Evolutionary conservation across 164 flowering plant genomes (phyloP).

Genomic region (Malania oleifera): DNA sequence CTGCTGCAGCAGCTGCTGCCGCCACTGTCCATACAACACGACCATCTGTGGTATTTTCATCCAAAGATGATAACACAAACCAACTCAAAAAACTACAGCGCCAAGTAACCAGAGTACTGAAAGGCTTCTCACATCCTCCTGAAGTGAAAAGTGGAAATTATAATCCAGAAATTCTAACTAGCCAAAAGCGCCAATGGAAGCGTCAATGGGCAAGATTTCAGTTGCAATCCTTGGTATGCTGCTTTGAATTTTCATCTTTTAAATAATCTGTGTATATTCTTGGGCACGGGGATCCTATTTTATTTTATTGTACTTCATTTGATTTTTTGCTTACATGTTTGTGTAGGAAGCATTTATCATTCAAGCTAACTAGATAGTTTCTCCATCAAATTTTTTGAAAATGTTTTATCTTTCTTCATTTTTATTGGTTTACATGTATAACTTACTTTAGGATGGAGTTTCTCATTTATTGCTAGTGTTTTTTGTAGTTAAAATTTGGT

Average conservation of each 20-base stretch:
- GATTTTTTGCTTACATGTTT: too few relatives aligned
- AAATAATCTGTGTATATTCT: too few relatives aligned
- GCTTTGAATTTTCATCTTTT: neutral
- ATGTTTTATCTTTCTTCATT: neutral
- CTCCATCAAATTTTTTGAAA: neutral
- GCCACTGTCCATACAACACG: conserved; percentile 57
- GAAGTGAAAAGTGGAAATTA: conserved; percentile 54
- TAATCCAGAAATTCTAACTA: conserved; percentile 94
- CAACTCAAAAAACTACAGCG: conserved; percentile 68
- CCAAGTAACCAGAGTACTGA: conserved; percentile 57
- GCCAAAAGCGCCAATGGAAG: conserved; percentile 98
- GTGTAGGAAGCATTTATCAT: too few relatives aligned
- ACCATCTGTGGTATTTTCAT: conserved; percentile 82
- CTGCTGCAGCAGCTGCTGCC: conserved; percentile 75
- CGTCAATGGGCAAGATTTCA: conserved; percentile 99
- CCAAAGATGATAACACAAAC: conserved; percentile 69
- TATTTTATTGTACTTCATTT: too few relatives aligned
- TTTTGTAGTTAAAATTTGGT: too few relatives aligned
- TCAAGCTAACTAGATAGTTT: too few relatives aligned
- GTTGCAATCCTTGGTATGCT: conserved; percentile 75
- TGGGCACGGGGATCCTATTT: too few relatives aligned
- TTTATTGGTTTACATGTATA: too few relatives aligned
- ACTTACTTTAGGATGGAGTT: too few relatives aligned
- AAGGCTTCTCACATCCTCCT: conserved; percentile 72
- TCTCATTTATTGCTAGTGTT: too few relatives aligned